A percentile compares a stretch with the other conserved stretches of the same genome.
Evolutionary conservation across 116 monocot species (phyloP).

Genomic region (Zostera marina): DNA sequence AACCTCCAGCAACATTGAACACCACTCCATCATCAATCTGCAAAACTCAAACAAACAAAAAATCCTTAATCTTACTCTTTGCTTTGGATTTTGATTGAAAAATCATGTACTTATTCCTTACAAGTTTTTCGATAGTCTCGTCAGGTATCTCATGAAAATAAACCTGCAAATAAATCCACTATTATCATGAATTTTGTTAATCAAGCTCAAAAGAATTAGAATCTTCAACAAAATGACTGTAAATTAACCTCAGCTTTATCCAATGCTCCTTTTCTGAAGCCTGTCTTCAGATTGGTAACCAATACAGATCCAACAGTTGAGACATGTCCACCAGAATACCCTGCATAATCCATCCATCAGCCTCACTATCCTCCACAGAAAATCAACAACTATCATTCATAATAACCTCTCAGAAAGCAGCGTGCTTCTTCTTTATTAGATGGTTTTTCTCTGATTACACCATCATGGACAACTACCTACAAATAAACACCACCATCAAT

Average conservation of each 20-base stretch:
- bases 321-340: conserved; percentile 71
- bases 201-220: not conserved
- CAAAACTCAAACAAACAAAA: conserved; percentile 1
- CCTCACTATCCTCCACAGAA: too few relatives aligned
- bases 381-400: not conserved
- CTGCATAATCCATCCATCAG: conserved; percentile 14
- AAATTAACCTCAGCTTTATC: conserved; percentile 68
- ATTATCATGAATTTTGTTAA: not conserved
- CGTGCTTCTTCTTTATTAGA: conserved; percentile 67
- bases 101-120: conserved; percentile 5
- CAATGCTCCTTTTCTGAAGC: conserved; percentile 40
- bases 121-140: conserved; percentile 52
- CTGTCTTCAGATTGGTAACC: conserved; percentile 80
- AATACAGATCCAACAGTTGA: conserved; percentile 71
- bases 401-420: conserved; percentile 63
- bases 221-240: not conserved
- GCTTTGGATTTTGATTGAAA: not conserved
- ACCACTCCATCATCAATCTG: conserved; percentile 46
- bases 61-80: not conserved
- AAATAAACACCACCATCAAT: not conserved
- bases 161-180: conserved; percentile 28
- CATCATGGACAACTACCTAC: conserved; percentile 85
- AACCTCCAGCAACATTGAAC: conserved; percentile 78
- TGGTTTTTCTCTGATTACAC: conserved; percentile 84
- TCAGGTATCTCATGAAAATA: conserved; percentile 88